These are phyloP conservation scores for Rhodotorula sp. DNA, from an alignment of 1,284 basidiomycete species.

Conservation along the genomic window DNA sequence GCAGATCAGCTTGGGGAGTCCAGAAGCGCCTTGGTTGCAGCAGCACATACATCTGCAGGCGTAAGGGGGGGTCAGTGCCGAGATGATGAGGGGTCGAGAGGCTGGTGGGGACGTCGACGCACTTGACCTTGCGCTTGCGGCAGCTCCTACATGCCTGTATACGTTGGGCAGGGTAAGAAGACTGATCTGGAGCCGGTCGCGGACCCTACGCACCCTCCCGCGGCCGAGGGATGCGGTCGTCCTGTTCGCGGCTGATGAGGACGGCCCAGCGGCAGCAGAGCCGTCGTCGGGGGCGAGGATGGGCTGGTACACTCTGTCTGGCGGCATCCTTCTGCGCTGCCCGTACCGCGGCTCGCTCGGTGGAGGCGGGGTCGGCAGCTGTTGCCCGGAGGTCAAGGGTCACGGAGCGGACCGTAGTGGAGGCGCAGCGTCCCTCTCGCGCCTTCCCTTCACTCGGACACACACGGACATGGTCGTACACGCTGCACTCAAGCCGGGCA, in stretches of 20 bases:
- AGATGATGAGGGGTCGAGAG: background rate
- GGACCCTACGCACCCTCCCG: background rate
- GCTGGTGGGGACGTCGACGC: background rate
- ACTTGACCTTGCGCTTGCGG: slow-evolving; percentile 16
- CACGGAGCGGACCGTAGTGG: background rate
- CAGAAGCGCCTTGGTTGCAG: background rate
- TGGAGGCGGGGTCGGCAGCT: no score
- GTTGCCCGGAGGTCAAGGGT: no score
- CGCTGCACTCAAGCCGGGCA: background rate
- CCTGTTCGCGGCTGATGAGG: background rate
- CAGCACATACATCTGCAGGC: background rate
- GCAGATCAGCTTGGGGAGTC: background rate
- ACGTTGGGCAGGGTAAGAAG: background rate
- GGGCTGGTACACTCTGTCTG: background rate
- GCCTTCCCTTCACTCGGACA: background rate
- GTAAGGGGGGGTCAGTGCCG: background rate
- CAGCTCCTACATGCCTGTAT: slow-evolving; percentile 9
- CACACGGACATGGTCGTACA: background rate
- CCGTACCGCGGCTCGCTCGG: no score
- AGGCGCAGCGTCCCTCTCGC: background rate
- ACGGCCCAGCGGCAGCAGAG: background rate
- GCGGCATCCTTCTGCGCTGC: no score
- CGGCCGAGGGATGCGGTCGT: background rate
- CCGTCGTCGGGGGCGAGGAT: background rate
- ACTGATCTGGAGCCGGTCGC: no score